These are phyloP conservation scores for Chalciporus piperatus DNA, from an alignment of 768 basidiomycete species.

Conservation along the genomic window DNA sequence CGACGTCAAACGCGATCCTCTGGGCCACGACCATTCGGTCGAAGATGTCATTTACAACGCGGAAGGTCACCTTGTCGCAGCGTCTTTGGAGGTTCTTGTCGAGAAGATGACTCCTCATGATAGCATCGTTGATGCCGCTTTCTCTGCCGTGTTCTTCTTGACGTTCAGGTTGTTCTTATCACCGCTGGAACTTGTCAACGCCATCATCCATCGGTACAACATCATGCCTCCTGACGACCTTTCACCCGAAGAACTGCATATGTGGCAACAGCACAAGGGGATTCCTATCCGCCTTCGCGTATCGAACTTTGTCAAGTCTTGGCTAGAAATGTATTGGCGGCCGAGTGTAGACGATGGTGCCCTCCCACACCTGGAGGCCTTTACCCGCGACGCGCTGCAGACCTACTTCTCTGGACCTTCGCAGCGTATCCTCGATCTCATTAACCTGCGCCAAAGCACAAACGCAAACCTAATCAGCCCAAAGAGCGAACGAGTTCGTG, in stretches of 20 bases:
- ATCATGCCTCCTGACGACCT: constrained; percentile 60
- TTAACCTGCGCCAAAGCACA: constrained; percentile 52
- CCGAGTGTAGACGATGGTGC: constrained; percentile 68
- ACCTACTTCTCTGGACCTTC: constrained; percentile 66
- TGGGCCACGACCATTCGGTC: constrained; percentile 72
- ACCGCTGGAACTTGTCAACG: constrained; percentile 70
- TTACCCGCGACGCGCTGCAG: constrained; percentile 60
- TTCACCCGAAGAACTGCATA: constrained; percentile 54
- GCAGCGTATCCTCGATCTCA: constrained; percentile 68
- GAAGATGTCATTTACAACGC: constrained; percentile 88
- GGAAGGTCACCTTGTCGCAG: constrained; percentile 88
- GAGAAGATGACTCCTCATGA: constrained; percentile 98
- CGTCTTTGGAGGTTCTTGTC: constrained; percentile 84
- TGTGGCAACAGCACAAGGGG: constrained; percentile 88
- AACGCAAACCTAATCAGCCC: constrained; percentile 50
- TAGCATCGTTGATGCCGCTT: constrained; percentile 81
- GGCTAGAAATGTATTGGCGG: constrained; percentile 92
- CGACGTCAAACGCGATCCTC: constrained; percentile 36
- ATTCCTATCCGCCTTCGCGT: constrained; percentile 88
- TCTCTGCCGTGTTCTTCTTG: constrained; percentile 88
- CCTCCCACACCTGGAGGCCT: constrained; percentile 53
- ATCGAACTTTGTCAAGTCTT: constrained; percentile 89
- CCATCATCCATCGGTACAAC: constrained; percentile 81
- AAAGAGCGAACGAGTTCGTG: constrained; percentile 62
- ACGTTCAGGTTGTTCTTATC: constrained; percentile 92